phyloP scores from a whole-genome alignment of 148 eudicot genomes.

The Bassia scoparia region DNA sequence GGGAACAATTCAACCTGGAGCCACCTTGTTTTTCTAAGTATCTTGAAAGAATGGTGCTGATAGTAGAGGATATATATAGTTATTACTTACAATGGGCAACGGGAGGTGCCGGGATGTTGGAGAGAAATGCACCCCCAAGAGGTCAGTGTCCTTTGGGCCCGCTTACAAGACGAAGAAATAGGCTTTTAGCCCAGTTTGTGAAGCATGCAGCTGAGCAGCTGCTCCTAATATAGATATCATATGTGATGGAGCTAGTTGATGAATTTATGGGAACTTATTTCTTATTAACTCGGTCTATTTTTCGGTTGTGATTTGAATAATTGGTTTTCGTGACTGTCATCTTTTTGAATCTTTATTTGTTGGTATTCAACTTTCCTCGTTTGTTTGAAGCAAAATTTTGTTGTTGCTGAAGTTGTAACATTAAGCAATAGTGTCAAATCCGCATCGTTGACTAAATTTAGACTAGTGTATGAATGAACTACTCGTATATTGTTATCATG shows the following conservation, averaged over 20 bases:
- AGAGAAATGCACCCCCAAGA: slow-evolving; percentile 70
- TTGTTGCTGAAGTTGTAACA: neutral
- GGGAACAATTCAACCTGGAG: slow-evolving; percentile 91
- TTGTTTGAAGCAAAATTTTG: neutral
- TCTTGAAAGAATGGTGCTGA: slow-evolving; percentile 65
- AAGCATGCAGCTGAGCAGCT: slow-evolving; percentile 69
- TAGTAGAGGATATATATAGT: slow-evolving; percentile 59
- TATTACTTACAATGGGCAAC: slow-evolving; percentile 76
- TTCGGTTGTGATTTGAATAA: neutral
- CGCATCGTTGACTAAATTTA: no score
- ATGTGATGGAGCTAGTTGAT: slow-evolving; percentile 26
- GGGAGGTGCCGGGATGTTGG: slow-evolving; percentile 94
- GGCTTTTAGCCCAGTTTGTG: slow-evolving; percentile 70
- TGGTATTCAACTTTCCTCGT: neutral
- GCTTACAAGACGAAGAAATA: slow-evolving; percentile 72
- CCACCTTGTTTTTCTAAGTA: slow-evolving; percentile 71
- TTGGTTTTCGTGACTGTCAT: no score
- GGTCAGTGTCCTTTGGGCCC: slow-evolving; percentile 94
- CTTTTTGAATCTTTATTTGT: neutral
- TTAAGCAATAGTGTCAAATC: neutral
- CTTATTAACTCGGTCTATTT: neutral
- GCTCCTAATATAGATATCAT: slow-evolving; percentile 46
- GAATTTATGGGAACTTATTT: neutral
- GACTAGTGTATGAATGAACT: no score
- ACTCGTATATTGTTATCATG: no score